Conservation (phyloP, 2,329 filamentous ascomycete species). For the Clonostachys byssicola region DNA sequence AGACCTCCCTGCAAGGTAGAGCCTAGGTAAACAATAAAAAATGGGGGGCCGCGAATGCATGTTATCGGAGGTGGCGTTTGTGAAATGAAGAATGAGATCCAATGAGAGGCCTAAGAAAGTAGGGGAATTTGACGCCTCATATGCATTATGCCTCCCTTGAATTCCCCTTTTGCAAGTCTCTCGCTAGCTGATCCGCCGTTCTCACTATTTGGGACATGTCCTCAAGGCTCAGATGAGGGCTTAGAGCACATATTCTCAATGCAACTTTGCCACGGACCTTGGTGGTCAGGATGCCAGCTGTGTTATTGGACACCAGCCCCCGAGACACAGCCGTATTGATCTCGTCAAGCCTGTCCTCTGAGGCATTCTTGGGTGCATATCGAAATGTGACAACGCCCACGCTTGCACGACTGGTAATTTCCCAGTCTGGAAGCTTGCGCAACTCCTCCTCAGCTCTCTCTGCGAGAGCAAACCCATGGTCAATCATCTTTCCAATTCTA, state of each 20-base stretch:
- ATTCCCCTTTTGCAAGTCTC: too few relatives aligned
- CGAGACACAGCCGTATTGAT: conserved; percentile 4
- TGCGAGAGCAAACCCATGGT: conserved; percentile 12
- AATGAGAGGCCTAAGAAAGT: too few relatives aligned
- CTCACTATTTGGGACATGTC: not conserved
- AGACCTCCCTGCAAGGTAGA: too few relatives aligned
- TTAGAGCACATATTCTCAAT: conserved; percentile 6
- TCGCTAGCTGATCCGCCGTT: not conserved
- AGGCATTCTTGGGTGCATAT: conserved; percentile 1
- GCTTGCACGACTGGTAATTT: conserved; percentile 13
- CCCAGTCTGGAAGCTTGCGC: conserved; percentile 8
- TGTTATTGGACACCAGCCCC: conserved; percentile 3
- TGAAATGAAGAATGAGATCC: too few relatives aligned
- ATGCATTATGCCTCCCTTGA: too few relatives aligned
- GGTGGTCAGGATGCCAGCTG: conserved; percentile 7
- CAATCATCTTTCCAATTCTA: conserved; percentile 11
- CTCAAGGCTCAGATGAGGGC: not conserved
- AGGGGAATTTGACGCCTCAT: too few relatives aligned
- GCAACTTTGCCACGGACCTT: conserved; percentile 4
- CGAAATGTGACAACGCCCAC: conserved; percentile 13
- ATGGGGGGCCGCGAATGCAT: too few relatives aligned
- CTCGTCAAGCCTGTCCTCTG: conserved; percentile 2
- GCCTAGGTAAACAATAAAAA: too few relatives aligned
- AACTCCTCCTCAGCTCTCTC: conserved; percentile 11
- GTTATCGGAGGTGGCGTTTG: too few relatives aligned